These are phyloP conservation scores for Sungouiozyma intestinalis DNA, from an alignment of 805 yeast species.

Conservation along the genomic window DNA sequence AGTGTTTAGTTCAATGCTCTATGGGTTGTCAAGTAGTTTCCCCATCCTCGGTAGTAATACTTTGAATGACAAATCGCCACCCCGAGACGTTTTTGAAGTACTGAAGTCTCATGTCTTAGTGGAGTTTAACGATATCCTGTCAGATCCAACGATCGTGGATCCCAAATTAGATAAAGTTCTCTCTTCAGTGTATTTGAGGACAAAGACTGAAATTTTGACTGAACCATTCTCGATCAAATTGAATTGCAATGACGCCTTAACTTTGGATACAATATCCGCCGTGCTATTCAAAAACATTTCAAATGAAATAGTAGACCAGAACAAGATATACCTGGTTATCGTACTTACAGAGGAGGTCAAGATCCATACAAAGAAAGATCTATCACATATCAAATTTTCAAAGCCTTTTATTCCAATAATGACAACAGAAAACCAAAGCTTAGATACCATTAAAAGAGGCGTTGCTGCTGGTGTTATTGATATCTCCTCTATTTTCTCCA, in stretches of 20 bases:
- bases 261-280: constrained; percentile 61
- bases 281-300: constrained; percentile 75
- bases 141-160: constrained; percentile 45
- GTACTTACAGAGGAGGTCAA: constrained; percentile 51
- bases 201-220: constrained; percentile 51
- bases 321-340: constrained; percentile 66
- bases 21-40: constrained; percentile 64
- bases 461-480: constrained; percentile 85
- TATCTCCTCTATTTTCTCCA: constrained; percentile 65
- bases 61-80: constrained; percentile 35
- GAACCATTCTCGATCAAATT: constrained; percentile 72
- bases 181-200: constrained; percentile 63
- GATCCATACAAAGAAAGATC: constrained; percentile 28
- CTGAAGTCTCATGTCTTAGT: constrained; percentile 55
- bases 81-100: constrained; percentile 37
- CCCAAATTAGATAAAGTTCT: constrained; percentile 57
- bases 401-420: constrained; percentile 20
- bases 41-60: constrained; percentile 38
- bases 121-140: constrained; percentile 60
- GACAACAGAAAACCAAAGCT: constrained; percentile 7
- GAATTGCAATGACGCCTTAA: constrained; percentile 45
- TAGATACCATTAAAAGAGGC: constrained; percentile 48
- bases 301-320: constrained; percentile 44
- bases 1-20: constrained; percentile 56
- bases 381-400: constrained; percentile 11